Base-by-base conservation (phyloP, 2,329 filamentous ascomycete species). In the Fusarium miscanthi region DNA sequence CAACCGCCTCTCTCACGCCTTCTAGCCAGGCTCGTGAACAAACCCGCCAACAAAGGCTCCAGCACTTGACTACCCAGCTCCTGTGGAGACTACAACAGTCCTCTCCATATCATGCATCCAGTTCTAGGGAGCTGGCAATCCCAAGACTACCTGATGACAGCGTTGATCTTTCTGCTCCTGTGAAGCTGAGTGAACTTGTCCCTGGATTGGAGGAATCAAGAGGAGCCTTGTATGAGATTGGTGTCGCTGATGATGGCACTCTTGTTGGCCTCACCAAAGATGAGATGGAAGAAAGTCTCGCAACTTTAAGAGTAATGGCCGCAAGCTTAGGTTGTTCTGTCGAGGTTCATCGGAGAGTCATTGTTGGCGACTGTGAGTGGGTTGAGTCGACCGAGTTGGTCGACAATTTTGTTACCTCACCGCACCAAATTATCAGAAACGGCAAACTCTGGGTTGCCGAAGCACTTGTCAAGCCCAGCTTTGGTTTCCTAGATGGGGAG, bases 81-180 rank as follows among this genome's bases (percentile, higher is more conserved):
- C 85, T 99, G 11, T 99, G 96, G 96, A 89, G 96, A 53, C 82
- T 99, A 63, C 95, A 98, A 79, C 96, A 99, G 80, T 98, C 95
- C 3, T 97, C 94, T 13, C 94, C 94, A 2, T 94, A 97, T 80
- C 95, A 98, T 82, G 90, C 93, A 4, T 93, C 93, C 12, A 93
- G 93, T 30, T 92, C 92, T 8, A 91, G 90, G 33, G 91, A 94
- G 64, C 85, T 94, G 21, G 89, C 94, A 14, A 84, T 97, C 31
- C 94, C 94, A 0, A 88, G 90, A 66, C 83, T 97, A 7, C 93
- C 94, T 0, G 90, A 95, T 60, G 87, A 88, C 41, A 83, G 78
- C n/a, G 79, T 84, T 27, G 84, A 86, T 59, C 78, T 87, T 23
- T 80, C 85, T 41, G 78, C 81, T 27, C 82, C 86, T 12, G 80